Percentiles rank a stretch among this genome's conserved stretches.
phyloP scores from a whole-genome alignment of 2,329 filamentous ascomycete genomes.

The Fonsecaea pedrosoi region DNA sequence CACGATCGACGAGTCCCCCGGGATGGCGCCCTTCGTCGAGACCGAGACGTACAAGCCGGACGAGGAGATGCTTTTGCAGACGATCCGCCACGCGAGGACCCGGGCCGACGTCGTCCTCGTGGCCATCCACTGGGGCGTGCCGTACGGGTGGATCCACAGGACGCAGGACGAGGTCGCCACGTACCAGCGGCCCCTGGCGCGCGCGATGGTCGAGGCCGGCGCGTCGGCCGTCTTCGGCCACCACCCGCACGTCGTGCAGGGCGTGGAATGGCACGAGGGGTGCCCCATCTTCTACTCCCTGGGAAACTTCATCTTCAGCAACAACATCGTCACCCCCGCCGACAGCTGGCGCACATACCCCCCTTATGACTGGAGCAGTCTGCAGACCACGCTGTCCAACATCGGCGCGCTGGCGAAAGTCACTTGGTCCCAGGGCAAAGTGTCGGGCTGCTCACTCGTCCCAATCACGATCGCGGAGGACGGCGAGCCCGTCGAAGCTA shows the following conservation, averaged over 20 bases:
- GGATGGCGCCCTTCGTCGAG: slow-evolving; percentile 22
- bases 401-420: no score
- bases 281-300: slow-evolving; percentile 21
- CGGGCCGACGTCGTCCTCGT: slow-evolving; percentile 22
- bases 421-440: no score
- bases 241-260: slow-evolving; percentile 25
- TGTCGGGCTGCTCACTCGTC: no score
- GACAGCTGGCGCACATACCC: slow-evolving; percentile 15
- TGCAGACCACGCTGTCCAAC: no score
- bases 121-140: slow-evolving; percentile 25
- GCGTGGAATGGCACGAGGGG: slow-evolving; percentile 19
- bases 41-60: slow-evolving; percentile 24
- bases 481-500: no score
- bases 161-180: slow-evolving; percentile 25
- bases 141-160: slow-evolving; percentile 17
- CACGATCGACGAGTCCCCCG: slow-evolving; percentile 22
- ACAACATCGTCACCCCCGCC: slow-evolving; percentile 19
- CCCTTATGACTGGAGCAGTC: slow-evolving; percentile 5
- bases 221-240: slow-evolving; percentile 25
- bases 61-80: slow-evolving; percentile 19
- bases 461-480: no score
- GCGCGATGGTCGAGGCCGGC: slow-evolving; percentile 22
- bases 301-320: slow-evolving; percentile 27
- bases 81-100: slow-evolving; percentile 18
- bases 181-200: slow-evolving; percentile 20